Evolutionary conservation across 2,329 filamentous ascomycete genomes (phyloP).

Genomic region (Ramichloridium luteum): DNA sequence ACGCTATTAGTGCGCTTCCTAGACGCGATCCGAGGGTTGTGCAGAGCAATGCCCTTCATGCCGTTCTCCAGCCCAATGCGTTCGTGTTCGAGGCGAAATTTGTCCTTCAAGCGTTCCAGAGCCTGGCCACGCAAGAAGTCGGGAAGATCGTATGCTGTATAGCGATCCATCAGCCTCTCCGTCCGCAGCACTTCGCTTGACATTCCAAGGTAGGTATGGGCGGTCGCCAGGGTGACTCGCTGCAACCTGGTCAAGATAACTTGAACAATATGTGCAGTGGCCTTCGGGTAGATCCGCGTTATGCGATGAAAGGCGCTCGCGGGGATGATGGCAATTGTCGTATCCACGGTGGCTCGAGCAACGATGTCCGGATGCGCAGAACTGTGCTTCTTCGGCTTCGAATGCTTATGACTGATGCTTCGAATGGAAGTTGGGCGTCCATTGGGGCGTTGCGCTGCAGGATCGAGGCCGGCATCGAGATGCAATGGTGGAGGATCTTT

Average conservation of each 20-base stretch:
- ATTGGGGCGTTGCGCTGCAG: constrained; percentile 11
- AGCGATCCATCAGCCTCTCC: constrained; percentile 86
- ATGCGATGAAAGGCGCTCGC: constrained; percentile 88
- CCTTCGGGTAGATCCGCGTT: constrained; percentile 88
- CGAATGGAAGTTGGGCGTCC: constrained; percentile 17
- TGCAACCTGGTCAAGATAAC: constrained; percentile 92
- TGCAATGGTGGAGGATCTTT: constrained; percentile 21
- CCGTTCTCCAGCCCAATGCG: constrained; percentile 68
- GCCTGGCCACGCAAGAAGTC: constrained; percentile 80
- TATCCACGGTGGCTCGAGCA: constrained; percentile 89
- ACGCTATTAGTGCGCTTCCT: constrained; percentile 56
- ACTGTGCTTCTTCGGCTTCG: constrained; percentile 36
- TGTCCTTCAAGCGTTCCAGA: constrained; percentile 76
- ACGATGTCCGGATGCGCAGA: constrained; percentile 96
- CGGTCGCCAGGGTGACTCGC: constrained; percentile 85
- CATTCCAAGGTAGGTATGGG: constrained; percentile 84
- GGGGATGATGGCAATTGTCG: constrained; percentile 95
- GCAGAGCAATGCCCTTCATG: constrained; percentile 85
- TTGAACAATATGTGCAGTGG: constrained; percentile 93
- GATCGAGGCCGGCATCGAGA: constrained; percentile 15
- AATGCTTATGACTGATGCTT: constrained; percentile 8
- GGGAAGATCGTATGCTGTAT: constrained; percentile 80
- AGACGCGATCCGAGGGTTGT: constrained; percentile 59
- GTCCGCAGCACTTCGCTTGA: constrained; percentile 86
- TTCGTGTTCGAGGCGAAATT: constrained; percentile 68